phyloP scores from a whole-genome alignment of 2,329 filamentous ascomycete genomes.

The Phaeosphaeriaceae sp. region DNA sequence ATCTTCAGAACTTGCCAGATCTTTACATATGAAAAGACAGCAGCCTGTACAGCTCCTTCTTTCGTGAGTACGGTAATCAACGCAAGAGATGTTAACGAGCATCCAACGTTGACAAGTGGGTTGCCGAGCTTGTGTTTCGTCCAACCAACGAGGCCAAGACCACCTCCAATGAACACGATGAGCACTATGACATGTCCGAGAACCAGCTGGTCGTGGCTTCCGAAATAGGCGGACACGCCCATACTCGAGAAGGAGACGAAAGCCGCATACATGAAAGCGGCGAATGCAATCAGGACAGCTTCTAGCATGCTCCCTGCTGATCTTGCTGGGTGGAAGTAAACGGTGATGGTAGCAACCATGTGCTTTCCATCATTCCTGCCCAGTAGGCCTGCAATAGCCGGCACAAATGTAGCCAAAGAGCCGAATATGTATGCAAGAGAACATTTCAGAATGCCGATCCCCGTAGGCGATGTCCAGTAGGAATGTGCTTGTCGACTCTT shows the following conservation, averaged over 20 bases:
- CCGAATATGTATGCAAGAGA: slow-evolving; percentile 87
- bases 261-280: slow-evolving; percentile 80
- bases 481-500: slow-evolving; percentile 52
- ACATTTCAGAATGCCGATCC: slow-evolving; percentile 86
- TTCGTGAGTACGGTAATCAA: slow-evolving; percentile 91
- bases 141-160: slow-evolving; percentile 87
- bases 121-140: slow-evolving; percentile 80
- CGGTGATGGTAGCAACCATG: slow-evolving; percentile 89
- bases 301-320: slow-evolving; percentile 90
- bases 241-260: slow-evolving; percentile 83
- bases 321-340: slow-evolving; percentile 92
- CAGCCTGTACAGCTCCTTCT: slow-evolving; percentile 84
- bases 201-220: slow-evolving; percentile 68
- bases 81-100: slow-evolving; percentile 84
- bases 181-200: slow-evolving; percentile 82
- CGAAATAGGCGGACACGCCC: slow-evolving; percentile 84
- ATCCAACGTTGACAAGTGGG: slow-evolving; percentile 78
- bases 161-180: slow-evolving; percentile 83
- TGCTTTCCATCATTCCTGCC: slow-evolving; percentile 91
- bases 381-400: slow-evolving; percentile 73
- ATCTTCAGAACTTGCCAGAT: slow-evolving; percentile 72
- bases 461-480: slow-evolving; percentile 75
- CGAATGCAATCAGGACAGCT: slow-evolving; percentile 76
- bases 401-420: slow-evolving; percentile 84
- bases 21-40: slow-evolving; percentile 81